Base-by-base conservation (phyloP, 352 stramenopile species). In the Stramenopiles sp. region DNA sequence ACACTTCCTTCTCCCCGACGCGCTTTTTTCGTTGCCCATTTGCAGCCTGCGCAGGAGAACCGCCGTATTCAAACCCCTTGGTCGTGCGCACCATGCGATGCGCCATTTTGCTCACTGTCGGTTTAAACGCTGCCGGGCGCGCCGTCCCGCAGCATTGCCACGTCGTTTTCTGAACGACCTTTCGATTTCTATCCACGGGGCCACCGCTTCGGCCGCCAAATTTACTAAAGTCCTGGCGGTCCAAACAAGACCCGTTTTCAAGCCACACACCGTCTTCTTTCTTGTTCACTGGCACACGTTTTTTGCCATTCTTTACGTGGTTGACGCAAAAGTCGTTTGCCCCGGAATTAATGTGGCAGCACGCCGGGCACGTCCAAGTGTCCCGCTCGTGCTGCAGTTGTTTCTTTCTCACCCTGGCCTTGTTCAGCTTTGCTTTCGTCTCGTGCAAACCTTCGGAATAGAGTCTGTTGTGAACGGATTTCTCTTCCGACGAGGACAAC, bases 401-500 rank as follows among this genome's bases (percentile, higher is more conserved):
- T 18, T 63, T 63, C 25, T 18, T 18, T 18, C 25, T 25, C 43
- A 18, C 25, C 25, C 25, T 63, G 12, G 43, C 43, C 25, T 63
- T 12, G 12, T 63, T 12, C 43, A 63, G 25, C 25, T 63, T 63
- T 63, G 43, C 43, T 18, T 25, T 12, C 25, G 43, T 25, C 25
- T 63, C 43, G 25, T 63, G 43, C 43, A 63, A 63, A 63, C 43
- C 43, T 63, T 63, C 43, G 12, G 43, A 18, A 63, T 63, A 63
- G 12, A 63, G 25, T 63, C 43, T 12, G 25, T 63, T 25, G 43
- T 63, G 43, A 18, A 63, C 25, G 25, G 12, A 12, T 63, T 63
- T 63, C n/a, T n/a, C n/a, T n/a, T n/a, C n/a, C n/a, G n/a, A n/a
- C n/a, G n/a, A n/a, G n/a, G n/a, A n/a, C n/a, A n/a, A n/a, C n/a